Evolutionary conservation across 805 yeast genomes (phyloP).

Genomic region (Candida insectorum): DNA sequence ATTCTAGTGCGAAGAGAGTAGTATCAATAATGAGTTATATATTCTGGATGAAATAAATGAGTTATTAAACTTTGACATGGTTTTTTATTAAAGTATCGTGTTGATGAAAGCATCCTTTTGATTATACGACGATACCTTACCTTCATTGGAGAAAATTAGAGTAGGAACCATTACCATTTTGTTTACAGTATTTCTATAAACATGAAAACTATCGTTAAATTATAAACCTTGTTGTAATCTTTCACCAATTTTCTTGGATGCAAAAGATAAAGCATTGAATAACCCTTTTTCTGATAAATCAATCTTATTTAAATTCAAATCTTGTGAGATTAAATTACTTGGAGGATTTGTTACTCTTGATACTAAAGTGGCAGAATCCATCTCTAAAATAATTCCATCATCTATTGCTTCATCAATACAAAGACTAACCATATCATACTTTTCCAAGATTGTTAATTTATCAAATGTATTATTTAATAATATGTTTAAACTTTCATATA

Average conservation of each 20-base stretch:
- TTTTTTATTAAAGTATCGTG: too few relatives aligned
- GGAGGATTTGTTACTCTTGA: constrained; percentile 91
- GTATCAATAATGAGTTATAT: too few relatives aligned
- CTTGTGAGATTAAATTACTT: constrained; percentile 41
- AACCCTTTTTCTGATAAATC: constrained; percentile 75
- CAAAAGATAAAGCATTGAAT: constrained; percentile 83
- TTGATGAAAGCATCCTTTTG: too few relatives aligned
- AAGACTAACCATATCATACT: constrained; percentile 80
- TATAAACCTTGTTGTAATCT: constrained; percentile 45
- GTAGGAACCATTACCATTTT: too few relatives aligned
- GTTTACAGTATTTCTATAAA: too few relatives aligned
- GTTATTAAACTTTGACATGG: too few relatives aligned
- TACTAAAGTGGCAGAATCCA: constrained; percentile 82
- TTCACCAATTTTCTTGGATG: constrained; percentile 62
- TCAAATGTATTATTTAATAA: constrained; percentile 71
- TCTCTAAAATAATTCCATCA: constrained; percentile 88
- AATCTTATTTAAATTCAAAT: constrained; percentile 53
- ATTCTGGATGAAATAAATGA: too few relatives aligned
- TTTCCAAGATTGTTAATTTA: constrained; percentile 71
- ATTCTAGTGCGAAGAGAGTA: too few relatives aligned
- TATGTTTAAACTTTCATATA: constrained; percentile 78
- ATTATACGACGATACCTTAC: too few relatives aligned
- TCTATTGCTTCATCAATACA: constrained; percentile 91
- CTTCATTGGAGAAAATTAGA: too few relatives aligned
- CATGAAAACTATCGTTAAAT: too few relatives aligned